These are phyloP conservation scores for Agaricus subrufescens DNA, from an alignment of 768 basidiomycete species.

Conservation along the genomic window DNA sequence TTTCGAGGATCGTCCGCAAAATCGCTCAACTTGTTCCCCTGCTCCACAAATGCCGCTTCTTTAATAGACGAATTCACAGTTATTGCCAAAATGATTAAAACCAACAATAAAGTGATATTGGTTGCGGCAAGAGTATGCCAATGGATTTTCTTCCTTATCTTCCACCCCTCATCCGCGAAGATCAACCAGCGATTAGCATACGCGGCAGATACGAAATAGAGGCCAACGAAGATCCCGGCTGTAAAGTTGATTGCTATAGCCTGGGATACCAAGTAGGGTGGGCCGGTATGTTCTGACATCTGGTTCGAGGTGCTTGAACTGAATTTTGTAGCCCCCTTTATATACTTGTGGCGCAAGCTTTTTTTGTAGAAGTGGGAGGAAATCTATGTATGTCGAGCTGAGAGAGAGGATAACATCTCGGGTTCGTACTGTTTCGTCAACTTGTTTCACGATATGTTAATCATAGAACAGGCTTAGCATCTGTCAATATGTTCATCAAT, in stretches of 20 bases:
- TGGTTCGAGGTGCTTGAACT: not conserved
- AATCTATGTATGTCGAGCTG: no score
- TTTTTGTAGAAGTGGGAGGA: no score
- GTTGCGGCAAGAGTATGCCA: not conserved
- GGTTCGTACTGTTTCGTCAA: no score
- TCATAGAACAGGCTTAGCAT: no score
- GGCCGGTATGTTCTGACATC: not conserved
- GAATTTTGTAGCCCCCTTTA: no score
- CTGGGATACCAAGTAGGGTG: not conserved
- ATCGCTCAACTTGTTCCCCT: not conserved
- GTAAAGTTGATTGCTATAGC: not conserved
- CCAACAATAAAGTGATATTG: not conserved
- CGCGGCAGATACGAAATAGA: not conserved
- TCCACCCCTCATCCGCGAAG: conserved; percentile 9
- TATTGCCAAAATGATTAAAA: not conserved
- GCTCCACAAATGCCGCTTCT: not conserved
- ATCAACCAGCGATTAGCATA: not conserved
- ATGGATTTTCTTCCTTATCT: not conserved
- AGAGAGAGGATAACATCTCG: no score
- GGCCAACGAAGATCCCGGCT: not conserved
- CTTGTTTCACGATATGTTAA: no score
- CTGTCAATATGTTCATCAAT: no score
- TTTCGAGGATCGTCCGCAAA: not conserved
- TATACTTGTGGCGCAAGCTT: no score
- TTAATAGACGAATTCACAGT: not conserved